phyloP scores from a whole-genome alignment of 1,284 basidiomycete genomes.

The Boletellus deceptivus region DNA sequence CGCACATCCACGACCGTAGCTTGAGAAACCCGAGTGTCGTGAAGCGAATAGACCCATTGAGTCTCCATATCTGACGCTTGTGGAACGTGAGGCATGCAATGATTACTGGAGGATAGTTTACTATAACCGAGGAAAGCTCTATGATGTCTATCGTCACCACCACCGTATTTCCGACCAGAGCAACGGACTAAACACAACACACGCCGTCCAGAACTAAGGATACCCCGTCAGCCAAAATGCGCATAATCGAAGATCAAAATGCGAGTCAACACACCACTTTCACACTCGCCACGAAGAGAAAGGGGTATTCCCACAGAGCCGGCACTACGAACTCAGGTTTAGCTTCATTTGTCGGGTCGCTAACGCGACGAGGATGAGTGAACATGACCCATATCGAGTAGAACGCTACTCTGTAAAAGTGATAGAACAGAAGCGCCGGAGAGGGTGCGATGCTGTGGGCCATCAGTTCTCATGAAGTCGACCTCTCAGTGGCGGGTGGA shows the following conservation, averaged over 20 bases:
- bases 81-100: too few relatives aligned
- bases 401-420: conserved; percentile 96
- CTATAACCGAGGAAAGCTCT: background rate
- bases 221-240: conserved; percentile 8
- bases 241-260: conserved; percentile 2
- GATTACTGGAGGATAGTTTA: too few relatives aligned
- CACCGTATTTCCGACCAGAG: conserved; percentile 80
- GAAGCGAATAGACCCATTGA: too few relatives aligned
- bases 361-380: conserved; percentile 53
- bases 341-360: conserved; percentile 4
- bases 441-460: conserved; percentile 64
- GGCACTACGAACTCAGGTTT: conserved; percentile 28
- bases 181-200: conserved; percentile 81
- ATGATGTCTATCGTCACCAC: conserved; percentile 35
- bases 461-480: background rate
- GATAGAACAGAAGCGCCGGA: conserved; percentile 77
- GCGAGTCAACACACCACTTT: conserved; percentile 34
- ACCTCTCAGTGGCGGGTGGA: background rate
- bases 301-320: conserved; percentile 43
- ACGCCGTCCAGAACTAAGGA: conserved; percentile 81
- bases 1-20: too few relatives aligned
- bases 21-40: too few relatives aligned
- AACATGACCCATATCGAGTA: conserved; percentile 91
- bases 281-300: conserved; percentile 40
- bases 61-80: too few relatives aligned